Conservation (phyloP, 768 basidiomycete genomes). For the Gelatoporia subvermispora region DNA sequence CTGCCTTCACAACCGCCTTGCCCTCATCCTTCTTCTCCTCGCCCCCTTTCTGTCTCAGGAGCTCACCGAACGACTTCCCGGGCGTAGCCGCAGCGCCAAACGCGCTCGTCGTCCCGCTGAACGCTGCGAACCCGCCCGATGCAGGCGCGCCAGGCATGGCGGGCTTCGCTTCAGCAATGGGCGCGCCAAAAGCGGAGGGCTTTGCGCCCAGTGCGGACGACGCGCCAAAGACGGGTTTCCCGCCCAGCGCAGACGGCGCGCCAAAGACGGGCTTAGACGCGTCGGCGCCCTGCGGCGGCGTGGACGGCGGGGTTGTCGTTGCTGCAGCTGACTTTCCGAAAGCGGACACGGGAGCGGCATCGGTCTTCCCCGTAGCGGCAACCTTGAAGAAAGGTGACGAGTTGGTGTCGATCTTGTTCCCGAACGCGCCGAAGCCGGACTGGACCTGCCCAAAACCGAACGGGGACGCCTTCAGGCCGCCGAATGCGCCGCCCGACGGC, state of each 20-base stretch:
- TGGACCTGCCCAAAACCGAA: slow-evolving; percentile 11
- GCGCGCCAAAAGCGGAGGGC: slow-evolving; percentile 23
- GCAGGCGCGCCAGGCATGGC: slow-evolving; percentile 18
- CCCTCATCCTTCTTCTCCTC: background rate
- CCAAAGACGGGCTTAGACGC: slow-evolving; percentile 20
- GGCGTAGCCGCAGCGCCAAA: slow-evolving; percentile 39
- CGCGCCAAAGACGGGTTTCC: slow-evolving; percentile 15
- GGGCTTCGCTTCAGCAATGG: slow-evolving; percentile 12
- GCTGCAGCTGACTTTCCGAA: background rate
- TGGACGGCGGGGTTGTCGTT: slow-evolving; percentile 1
- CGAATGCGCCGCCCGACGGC: slow-evolving; percentile 10
- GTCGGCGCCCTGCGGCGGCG: background rate
- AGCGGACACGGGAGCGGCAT: background rate
- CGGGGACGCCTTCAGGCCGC: slow-evolving; percentile 10
- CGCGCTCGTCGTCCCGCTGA: slow-evolving; percentile 27
- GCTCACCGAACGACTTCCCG: slow-evolving; percentile 53
- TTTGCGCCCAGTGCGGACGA: slow-evolving; percentile 7
- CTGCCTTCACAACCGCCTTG: slow-evolving; percentile 1
- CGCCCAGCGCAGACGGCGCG: slow-evolving; percentile 11
- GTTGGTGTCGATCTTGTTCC: background rate
- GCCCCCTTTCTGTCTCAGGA: slow-evolving; percentile 38
- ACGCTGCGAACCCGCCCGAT: slow-evolving; percentile 37
- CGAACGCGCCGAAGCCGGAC: slow-evolving; percentile 15
- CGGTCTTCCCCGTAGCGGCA: background rate
- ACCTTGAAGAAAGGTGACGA: slow-evolving; percentile 9